Base-by-base conservation (phyloP, 371 early-diverging fungal genomes). In the Mucor plumbeus region DNA sequence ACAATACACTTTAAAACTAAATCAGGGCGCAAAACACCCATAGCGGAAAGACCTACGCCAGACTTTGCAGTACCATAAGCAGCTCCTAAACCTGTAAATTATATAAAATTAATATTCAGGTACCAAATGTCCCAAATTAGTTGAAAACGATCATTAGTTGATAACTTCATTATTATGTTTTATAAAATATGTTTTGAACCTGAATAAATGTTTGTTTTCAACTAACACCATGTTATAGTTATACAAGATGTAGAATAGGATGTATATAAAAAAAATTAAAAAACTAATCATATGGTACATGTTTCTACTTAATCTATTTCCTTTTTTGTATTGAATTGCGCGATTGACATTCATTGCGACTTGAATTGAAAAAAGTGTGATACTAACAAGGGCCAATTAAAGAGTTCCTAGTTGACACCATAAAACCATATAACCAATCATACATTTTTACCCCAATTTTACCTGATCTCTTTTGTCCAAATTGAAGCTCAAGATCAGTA, bases 11-110 rank as follows among this genome's bases (percentile, higher is more conserved):
- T 97, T 91, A 97, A 90, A 67, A 97, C 91, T 60, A 97, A 86
- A 65, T 95, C 93, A 65, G 99, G 99, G 48, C 94, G 89, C 83
- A 98, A 91, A 40, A 95, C 94, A 80, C 98, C 98, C 82, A 95
- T 94, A 67, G 94, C 94, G 21, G 95, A 87, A 75, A 99, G 95
- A 69, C 98, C 97, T 54, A 97, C 90, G 50, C 98, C 99, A 54
- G 98, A 91, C 81, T 97, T 98, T 63, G 96, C 95, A 41, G 99
- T 99, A 60, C 99, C 99, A 80, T 98, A 99, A 56, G 97, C 98
- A 66, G 98, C 97, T 41, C 98, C 99, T 53, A 91, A 84, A 65
- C 91, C 92, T 92, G 73, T 19, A 19, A 19, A 53, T 56, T 5
- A 13, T 15, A 9, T 11, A 34, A 14, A 6, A 34, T 48, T 34